Conservation (phyloP, 768 basidiomycete genomes). For the Strobilomyces dryophilus region DNA sequence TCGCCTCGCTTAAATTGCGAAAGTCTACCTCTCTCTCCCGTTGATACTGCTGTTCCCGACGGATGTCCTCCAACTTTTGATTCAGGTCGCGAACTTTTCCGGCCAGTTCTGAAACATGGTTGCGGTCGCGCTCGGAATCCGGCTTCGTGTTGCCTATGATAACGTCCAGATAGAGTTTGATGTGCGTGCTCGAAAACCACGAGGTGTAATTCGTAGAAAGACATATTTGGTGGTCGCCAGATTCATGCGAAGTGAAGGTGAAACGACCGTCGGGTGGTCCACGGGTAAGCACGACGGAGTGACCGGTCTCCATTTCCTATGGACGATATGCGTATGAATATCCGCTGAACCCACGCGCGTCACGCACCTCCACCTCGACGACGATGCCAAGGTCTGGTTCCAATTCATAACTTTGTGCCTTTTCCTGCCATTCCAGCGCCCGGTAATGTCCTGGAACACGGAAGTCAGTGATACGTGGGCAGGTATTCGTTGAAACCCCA, state of each 20-base stretch:
- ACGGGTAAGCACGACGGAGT: conserved; percentile 82
- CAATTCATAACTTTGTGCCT: conserved; percentile 56
- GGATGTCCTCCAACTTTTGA: conserved; percentile 86
- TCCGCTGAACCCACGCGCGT: not conserved
- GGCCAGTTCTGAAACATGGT: conserved; percentile 78
- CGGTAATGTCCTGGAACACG: conserved; percentile 76
- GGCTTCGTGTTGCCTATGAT: conserved; percentile 85
- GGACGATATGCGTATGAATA: not conserved
- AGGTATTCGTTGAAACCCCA: conserved; percentile 14
- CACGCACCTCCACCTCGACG: conserved; percentile 83
- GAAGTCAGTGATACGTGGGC: not conserved
- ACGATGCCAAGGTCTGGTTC: conserved; percentile 83
- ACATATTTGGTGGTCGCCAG: conserved; percentile 97
- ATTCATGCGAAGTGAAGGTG: conserved; percentile 96
- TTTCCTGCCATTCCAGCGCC: conserved; percentile 88
- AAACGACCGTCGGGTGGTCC: conserved; percentile 89
- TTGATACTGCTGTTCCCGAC: conserved; percentile 96
- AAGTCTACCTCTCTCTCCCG: conserved; percentile 92
- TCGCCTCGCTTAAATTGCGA: conserved; percentile 81
- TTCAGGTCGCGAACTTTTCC: conserved; percentile 89
- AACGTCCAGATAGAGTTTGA: conserved; percentile 92
- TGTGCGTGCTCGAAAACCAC: conserved; percentile 84
- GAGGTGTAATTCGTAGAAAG: conserved; percentile 89
- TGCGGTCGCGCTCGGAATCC: conserved; percentile 83
- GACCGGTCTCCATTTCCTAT: conserved; percentile 82